Evolutionary conservation across 257 asterid genomes (phyloP).

Genomic region (Lavandula angustifolia): DNA sequence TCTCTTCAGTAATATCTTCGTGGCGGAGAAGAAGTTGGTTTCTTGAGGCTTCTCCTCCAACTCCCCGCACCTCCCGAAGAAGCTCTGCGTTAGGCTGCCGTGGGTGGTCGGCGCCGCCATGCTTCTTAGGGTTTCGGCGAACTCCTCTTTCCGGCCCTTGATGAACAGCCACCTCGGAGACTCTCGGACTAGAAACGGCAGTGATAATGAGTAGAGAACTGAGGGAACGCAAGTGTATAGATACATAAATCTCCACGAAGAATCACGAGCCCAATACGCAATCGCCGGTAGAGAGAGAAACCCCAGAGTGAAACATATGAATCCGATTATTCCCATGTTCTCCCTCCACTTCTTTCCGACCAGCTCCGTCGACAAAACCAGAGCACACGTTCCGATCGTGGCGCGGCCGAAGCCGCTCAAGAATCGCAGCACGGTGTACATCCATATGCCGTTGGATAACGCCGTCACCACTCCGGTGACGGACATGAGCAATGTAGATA

Average conservation of each 20-base stretch:
- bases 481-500: slow-evolving; percentile 53
- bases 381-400: slow-evolving; percentile 51
- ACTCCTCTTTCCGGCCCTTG: slow-evolving; percentile 55
- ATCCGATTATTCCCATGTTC: slow-evolving; percentile 52
- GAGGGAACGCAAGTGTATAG: slow-evolving; percentile 58
- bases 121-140: slow-evolving; percentile 46
- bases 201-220: slow-evolving; percentile 33
- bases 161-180: slow-evolving; percentile 82
- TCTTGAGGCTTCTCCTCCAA: slow-evolving; percentile 22
- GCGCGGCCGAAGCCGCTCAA: slow-evolving; percentile 57
- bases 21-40: slow-evolving; percentile 45
- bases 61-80: slow-evolving; percentile 38
- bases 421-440: slow-evolving; percentile 47
- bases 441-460: slow-evolving; percentile 47
- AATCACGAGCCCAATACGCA: slow-evolving; percentile 38
- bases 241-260: slow-evolving; percentile 64
- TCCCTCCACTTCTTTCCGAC: slow-evolving; percentile 73
- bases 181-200: slow-evolving; percentile 43
- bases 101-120: slow-evolving; percentile 39
- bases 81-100: slow-evolving; percentile 44
- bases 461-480: slow-evolving; percentile 48
- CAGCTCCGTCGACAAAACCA: slow-evolving; percentile 62
- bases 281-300: slow-evolving; percentile 57
- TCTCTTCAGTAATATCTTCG: slow-evolving; percentile 40
- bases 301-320: slow-evolving; percentile 59